phyloP scores from a whole-genome alignment of 345 rosid species.

The Leavenworthia alabamica region DNA sequence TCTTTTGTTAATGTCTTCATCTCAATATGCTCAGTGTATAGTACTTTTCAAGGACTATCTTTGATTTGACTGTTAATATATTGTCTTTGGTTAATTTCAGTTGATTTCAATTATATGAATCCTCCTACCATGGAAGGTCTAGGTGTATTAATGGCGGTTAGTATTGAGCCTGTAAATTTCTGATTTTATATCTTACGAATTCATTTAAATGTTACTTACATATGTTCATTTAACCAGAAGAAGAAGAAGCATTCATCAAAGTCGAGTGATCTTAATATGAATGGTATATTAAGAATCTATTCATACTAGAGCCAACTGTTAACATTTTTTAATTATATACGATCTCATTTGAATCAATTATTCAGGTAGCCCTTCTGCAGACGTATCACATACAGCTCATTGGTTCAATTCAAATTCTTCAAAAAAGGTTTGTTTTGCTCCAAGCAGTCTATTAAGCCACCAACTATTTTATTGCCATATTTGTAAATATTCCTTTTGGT shows the following conservation, averaged over 20 bases:
- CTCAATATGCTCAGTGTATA: background rate
- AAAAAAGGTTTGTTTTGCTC: constrained; percentile 53
- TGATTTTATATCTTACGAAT: background rate
- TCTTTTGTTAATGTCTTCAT: too few species aligned
- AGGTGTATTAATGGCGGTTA: constrained; percentile 47
- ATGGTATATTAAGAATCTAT: constrained; percentile 43
- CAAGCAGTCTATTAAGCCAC: too few species aligned
- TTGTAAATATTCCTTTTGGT: background rate
- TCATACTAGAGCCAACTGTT: background rate
- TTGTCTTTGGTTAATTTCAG: constrained; percentile 31
- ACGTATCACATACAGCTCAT: constrained; percentile 44
- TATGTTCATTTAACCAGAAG: constrained; percentile 29
- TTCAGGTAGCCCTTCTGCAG: constrained; percentile 49
- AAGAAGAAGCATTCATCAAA: constrained; percentile 53
- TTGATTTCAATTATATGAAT: constrained; percentile 50
- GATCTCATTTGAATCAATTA: constrained; percentile 8
- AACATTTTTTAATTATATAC: constrained; percentile 5
- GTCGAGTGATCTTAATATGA: constrained; percentile 39
- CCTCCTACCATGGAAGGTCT: constrained; percentile 78
- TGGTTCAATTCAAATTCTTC: constrained; percentile 88
- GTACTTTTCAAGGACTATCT: background rate
- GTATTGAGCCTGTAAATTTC: constrained; percentile 27
- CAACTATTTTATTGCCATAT: background rate
- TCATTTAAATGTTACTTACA: background rate
- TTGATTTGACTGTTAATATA: background rate